Conservation (phyloP, 2,329 filamentous ascomycete genomes). For the Onygenales sp. region DNA sequence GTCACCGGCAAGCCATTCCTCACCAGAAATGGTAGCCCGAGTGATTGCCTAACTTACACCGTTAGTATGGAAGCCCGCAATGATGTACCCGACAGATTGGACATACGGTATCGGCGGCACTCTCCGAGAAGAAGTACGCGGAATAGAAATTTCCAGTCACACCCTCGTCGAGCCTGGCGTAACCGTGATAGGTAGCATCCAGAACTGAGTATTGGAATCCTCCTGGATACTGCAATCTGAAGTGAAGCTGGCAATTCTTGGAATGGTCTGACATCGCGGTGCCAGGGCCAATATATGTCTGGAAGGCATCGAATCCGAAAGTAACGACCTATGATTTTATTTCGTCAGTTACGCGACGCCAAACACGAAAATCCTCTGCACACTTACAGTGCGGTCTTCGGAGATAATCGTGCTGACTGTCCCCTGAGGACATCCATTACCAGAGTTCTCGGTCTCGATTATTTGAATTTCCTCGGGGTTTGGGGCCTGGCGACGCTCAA, state of each 20-base stretch:
- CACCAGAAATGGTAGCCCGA: background rate
- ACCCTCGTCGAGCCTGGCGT: background rate
- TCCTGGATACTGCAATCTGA: background rate
- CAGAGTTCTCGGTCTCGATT: background rate
- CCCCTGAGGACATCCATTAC: background rate
- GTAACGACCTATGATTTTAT: background rate
- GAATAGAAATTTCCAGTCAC: conserved; percentile 1
- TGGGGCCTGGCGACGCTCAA: background rate
- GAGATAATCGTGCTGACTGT: background rate
- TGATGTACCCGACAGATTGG: background rate
- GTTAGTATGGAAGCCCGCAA: background rate
- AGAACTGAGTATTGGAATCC: background rate
- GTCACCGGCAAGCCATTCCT: background rate
- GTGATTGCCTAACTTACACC: background rate
- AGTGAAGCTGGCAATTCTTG: background rate
- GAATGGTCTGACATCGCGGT: background rate
- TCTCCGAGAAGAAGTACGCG: background rate
- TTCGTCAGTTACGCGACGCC: too few relatives aligned
- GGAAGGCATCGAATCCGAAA: background rate
- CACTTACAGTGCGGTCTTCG: background rate
- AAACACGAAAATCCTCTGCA: background rate
- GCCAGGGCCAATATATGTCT: background rate
- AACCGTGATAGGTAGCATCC: background rate
- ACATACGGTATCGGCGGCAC: background rate
- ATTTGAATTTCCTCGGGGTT: background rate